phyloP scores from a whole-genome alignment of 805 yeast species.

The Debaryomyces maramus region DNA sequence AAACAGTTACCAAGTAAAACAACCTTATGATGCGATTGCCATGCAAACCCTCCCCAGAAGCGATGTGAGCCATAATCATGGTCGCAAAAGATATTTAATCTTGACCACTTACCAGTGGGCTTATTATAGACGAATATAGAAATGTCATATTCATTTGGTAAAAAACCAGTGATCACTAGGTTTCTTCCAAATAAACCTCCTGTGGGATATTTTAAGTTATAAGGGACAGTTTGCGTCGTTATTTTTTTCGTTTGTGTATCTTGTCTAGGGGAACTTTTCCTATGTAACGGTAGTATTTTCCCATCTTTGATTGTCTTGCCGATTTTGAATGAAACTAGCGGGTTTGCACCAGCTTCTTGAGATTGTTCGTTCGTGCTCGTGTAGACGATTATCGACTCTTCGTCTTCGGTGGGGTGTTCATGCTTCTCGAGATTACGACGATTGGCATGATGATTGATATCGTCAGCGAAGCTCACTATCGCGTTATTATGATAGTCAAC shows the following conservation, averaged over 20 bases:
- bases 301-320: constrained; percentile 35
- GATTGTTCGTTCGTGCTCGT: constrained; percentile 21
- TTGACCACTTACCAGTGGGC: constrained; percentile 63
- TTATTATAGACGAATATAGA: constrained; percentile 52
- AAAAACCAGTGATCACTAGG: constrained; percentile 59
- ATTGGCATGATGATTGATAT: constrained; percentile 16
- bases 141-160: constrained; percentile 47
- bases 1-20: constrained; percentile 56
- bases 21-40: constrained; percentile 78
- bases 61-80: constrained; percentile 57
- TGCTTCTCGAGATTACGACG: background rate
- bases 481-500: constrained; percentile 35
- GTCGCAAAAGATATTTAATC: constrained; percentile 53
- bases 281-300: constrained; percentile 30
- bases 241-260: background rate
- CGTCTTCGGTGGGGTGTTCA: constrained; percentile 9
- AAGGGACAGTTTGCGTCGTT: constrained; percentile 44
- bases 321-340: constrained; percentile 34
- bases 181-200: constrained; percentile 69
- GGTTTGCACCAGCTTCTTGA: constrained; percentile 20
- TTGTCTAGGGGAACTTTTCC: constrained; percentile 14
- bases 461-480: constrained; percentile 32
- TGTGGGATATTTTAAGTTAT: constrained; percentile 52
- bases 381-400: constrained; percentile 34
- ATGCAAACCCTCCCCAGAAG: constrained; percentile 66